Percentiles rank a stretch among this genome's conserved stretches.
These are phyloP conservation scores for Coemansia asiatica DNA, from an alignment of 192 early-diverging fungal genomes.

Conservation along the genomic window DNA sequence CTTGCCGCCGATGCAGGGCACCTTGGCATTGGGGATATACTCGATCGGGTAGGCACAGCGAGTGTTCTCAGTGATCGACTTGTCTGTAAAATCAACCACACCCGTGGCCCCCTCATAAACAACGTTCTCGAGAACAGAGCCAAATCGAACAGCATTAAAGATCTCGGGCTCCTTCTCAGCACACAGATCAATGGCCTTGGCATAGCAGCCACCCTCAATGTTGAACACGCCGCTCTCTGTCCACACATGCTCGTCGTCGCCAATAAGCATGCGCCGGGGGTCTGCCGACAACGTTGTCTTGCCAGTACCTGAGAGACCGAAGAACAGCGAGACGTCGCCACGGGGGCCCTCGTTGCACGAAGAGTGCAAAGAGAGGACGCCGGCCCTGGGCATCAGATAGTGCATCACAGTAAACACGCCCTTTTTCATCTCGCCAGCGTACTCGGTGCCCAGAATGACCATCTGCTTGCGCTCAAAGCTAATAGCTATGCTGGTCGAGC, in stretches of 20 bases:
- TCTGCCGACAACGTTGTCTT: slow-evolving; percentile 98
- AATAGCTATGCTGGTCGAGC: slow-evolving; percentile 85
- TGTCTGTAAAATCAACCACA: slow-evolving; percentile 79
- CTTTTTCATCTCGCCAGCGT: slow-evolving; percentile 99
- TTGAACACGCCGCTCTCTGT: slow-evolving; percentile 97
- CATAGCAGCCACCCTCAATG: slow-evolving; percentile 99
- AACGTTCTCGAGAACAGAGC: slow-evolving; percentile 93
- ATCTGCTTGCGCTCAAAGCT: slow-evolving; percentile 94
- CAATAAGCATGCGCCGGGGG: slow-evolving; percentile 88
- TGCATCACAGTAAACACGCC: slow-evolving; percentile 99
- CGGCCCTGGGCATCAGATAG: slow-evolving; percentile 93
- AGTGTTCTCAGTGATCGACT: slow-evolving; percentile 85
- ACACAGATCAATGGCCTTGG: slow-evolving; percentile 94
- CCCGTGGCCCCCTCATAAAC: slow-evolving; percentile 74
- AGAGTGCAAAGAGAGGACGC: slow-evolving; percentile 63
- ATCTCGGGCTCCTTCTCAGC: slow-evolving; percentile 98
- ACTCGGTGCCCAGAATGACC: slow-evolving; percentile 97
- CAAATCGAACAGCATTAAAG: slow-evolving; percentile 92
- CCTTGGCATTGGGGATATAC: slow-evolving; percentile 87
- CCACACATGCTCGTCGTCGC: slow-evolving; percentile 99
- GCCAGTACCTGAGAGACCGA: slow-evolving; percentile 97
- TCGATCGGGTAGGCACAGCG: slow-evolving; percentile 92
- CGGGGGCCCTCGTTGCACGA: slow-evolving; percentile 89
- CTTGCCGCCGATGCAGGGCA: slow-evolving; percentile 85
- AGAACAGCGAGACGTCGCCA: slow-evolving; percentile 96